Percentiles rank a stretch among this genome's conserved stretches.
phyloP scores from a whole-genome alignment of 2,329 filamentous ascomycete species.

The Aureobasidium zeae region DNA sequence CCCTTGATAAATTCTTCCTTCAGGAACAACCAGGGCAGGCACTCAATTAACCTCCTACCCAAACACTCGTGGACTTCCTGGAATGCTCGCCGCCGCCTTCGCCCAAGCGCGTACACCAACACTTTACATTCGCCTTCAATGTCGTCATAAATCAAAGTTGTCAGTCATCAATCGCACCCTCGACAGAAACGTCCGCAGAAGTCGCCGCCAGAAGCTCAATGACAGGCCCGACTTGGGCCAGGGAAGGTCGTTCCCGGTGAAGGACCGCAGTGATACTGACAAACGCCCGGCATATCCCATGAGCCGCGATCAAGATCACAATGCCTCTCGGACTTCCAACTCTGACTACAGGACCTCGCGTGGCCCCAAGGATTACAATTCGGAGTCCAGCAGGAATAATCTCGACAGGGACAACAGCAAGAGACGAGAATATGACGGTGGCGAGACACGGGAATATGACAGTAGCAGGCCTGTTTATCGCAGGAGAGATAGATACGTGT shows the following conservation, averaged over 20 bases:
- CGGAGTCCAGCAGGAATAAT: no score
- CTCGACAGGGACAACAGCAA: no score
- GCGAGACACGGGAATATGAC: background rate
- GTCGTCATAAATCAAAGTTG: constrained; percentile 48
- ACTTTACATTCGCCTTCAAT: constrained; percentile 6
- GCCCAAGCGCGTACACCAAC: constrained; percentile 8
- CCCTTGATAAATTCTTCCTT: constrained; percentile 3
- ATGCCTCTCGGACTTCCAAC: no score
- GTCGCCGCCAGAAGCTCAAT: constrained; percentile 1
- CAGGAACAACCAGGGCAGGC: no score
- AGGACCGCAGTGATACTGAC: no score
- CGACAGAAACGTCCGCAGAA: constrained; percentile 1
- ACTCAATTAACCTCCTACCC: background rate
- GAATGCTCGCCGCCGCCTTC: constrained; percentile 12
- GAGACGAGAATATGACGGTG: no score
- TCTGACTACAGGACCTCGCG: no score
- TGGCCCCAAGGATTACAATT: no score
- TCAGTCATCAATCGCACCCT: constrained; percentile 54
- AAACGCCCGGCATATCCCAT: background rate
- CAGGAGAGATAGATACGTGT: no score
- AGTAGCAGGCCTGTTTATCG: no score
- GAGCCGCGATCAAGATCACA: background rate
- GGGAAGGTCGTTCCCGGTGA: no score
- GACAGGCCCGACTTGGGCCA: no score
- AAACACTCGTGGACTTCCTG: background rate